Evolutionary conservation across 768 basidiomycete species (phyloP), one percentile per base, ranked within the genome.

Genomic region (Suillus placidus): DNA sequence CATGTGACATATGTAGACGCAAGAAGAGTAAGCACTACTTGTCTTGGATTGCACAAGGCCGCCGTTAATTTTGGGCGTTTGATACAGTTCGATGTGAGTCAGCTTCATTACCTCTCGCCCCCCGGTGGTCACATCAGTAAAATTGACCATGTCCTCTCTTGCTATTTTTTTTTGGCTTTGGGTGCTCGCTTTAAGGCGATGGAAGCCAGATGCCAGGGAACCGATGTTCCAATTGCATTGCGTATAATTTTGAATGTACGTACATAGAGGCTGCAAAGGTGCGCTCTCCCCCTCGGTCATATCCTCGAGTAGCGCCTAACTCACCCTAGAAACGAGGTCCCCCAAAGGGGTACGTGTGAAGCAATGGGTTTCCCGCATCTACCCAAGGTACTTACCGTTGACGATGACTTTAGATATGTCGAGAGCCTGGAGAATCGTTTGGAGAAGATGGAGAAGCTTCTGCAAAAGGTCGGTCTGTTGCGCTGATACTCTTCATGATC

Each of bases 1-100:
- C 92, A 8, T 95, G 93, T 72, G 93, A 94, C 71, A 84, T 88
- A 0, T 95, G 93, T 73, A 82, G 93, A 43, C 81, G 91, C 64
- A 94, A 94, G 82, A 95, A 95, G 79, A 88, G 92, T 89, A 65
- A 67, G 85, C 58, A 64, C n/a, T 20, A 14, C 61, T 57, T 49
- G 26, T 30, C 51, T 32, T 26, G 49, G 20, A 10, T 45, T n/a
- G 16, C 30, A 42, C 69, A 68, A 13, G 64, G 30, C 32, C 16
- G 23, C 26, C 49, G 58, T 54, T 55, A 30, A 67, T 68, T 64
- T 61, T 66, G 52, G 38, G 66, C 61, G 61, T 70, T 30, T 69
- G 38, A 40, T 12, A 32, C 66, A 89, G 90, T 92, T 75, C 83
- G 89, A 77, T 92, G 89, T 88, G 78, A 77, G 87, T 71, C 45